Percentiles rank a stretch among this genome's conserved stretches.
Evolutionary conservation across 805 yeast species (phyloP).

Genomic region (Ogataea populi-albae): DNA sequence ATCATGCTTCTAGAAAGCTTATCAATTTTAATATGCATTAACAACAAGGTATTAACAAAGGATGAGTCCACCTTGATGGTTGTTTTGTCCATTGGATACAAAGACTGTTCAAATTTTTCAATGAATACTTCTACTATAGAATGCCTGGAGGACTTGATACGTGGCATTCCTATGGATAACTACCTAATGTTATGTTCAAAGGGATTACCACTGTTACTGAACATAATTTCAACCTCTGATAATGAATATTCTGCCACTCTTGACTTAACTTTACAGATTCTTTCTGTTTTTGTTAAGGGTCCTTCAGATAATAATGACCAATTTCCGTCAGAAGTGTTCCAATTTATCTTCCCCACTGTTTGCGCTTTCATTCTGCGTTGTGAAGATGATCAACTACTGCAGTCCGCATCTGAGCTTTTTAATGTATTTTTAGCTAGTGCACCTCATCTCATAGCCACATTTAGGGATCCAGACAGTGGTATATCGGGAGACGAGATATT

Average conservation of each 20-base stretch:
- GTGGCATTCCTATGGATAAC: constrained; percentile 39
- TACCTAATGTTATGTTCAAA: constrained; percentile 48
- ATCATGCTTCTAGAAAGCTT: constrained; percentile 69
- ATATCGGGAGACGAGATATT: constrained; percentile 52
- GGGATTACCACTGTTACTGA: constrained; percentile 51
- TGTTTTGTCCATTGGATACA: constrained; percentile 61
- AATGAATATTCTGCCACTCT: constrained; percentile 60
- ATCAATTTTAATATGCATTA: constrained; percentile 53
- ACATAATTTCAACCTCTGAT: constrained; percentile 34
- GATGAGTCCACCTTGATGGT: constrained; percentile 45
- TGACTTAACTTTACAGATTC: constrained; percentile 54
- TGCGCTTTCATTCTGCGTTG: constrained; percentile 42
- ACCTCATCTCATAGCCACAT: constrained; percentile 33
- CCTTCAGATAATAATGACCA: constrained; percentile 28
- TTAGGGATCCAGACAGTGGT: constrained; percentile 32
- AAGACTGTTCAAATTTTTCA: constrained; percentile 74
- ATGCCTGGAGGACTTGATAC: constrained; percentile 60
- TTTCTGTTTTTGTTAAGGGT: constrained; percentile 48
- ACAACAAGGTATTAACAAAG: constrained; percentile 33
- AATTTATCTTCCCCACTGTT: constrained; percentile 42
- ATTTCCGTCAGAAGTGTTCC: constrained; percentile 35
- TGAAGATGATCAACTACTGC: constrained; percentile 74
- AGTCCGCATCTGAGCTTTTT: constrained; percentile 72
- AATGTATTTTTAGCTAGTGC: constrained; percentile 52
- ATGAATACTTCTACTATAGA: constrained; percentile 65